phyloP scores from a whole-genome alignment of 2,329 filamentous ascomycete genomes.

The Talaromyces albobiverticillius region DNA sequence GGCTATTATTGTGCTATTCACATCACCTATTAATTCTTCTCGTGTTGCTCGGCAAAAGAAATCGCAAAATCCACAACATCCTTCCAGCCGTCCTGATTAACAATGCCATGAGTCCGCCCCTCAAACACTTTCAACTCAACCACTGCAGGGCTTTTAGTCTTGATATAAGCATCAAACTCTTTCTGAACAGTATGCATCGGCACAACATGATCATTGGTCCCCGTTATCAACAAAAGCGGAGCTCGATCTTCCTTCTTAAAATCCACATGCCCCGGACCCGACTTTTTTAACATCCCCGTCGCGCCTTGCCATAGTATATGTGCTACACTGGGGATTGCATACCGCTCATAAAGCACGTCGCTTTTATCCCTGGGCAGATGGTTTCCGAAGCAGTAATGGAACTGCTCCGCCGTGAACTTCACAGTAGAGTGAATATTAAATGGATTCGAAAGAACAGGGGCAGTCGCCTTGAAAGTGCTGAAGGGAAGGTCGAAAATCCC shows the following conservation, averaged over 20 bases:
- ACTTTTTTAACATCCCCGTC: neutral
- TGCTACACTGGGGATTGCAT: neutral
- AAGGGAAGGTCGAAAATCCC: neutral
- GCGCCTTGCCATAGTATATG: neutral
- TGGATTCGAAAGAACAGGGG: neutral
- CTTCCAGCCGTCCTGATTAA: neutral
- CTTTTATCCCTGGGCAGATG: neutral
- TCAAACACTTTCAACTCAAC: neutral
- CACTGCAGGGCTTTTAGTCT: neutral
- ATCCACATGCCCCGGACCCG: neutral
- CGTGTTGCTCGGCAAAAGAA: neutral
- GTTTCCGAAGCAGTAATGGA: neutral
- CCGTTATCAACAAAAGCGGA: neutral
- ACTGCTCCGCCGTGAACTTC: neutral
- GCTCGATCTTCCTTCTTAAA: neutral
- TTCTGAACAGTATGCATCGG: neutral
- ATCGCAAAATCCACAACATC: neutral
- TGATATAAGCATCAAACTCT: neutral
- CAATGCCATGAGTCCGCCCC: neutral
- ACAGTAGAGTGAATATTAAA: neutral
- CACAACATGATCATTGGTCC: neutral
- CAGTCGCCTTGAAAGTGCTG: neutral
- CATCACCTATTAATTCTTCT: neutral
- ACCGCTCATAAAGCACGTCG: neutral
- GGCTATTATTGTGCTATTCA: too few species aligned